Base-by-base conservation (phyloP, 2,329 filamentous ascomycete species). In the Phialophora verrucosa region DNA sequence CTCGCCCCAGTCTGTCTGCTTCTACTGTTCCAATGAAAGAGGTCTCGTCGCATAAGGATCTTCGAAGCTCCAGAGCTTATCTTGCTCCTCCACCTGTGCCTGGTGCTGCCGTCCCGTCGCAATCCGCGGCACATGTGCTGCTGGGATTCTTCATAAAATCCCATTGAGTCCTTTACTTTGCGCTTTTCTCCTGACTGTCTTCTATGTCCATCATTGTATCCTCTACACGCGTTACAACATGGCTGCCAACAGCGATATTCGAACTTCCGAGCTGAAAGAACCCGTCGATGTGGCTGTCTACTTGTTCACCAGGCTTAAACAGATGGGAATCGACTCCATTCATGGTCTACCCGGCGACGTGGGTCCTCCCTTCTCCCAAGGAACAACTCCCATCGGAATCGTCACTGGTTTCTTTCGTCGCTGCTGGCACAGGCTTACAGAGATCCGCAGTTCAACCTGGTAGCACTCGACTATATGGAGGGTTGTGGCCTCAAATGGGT, bases 401-500 rank as follows among this genome's bases (percentile, higher is more conserved):
- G 17, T 17, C 38, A n/a, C 6, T 44, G 14, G 2, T 44, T 3
- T n/a, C 38, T 7, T 44, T 44, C 6, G 6, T 44, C 17, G 14
- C 17, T 8, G 6, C 4, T 44, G 6, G 14, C 38, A 8, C 14
- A 44, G 17, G 38, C 38, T 44, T 44, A 44, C 38, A 44, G 17
- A 44, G 38, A 44, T 44, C 38, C 17, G 10, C 38, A 44, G 38
- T 79, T 68, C 56, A 63, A 67, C 42, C 64, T 74, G 25, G 79
- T 80, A 14, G 83, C 84, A 31, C 79, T 88, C 61, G 86, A 88
- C 75, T 87, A 87, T 72, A 75, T 88, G 20, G 78, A 82, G 25
- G 83, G 83, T 63, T 78, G 76, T 59, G 85, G 81, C 11, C 76
- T 88, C 44, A 76, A 81, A 57, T 88, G 86, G 86, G 83, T 87